phyloP scores from a whole-genome alignment of 768 basidiomycete genomes.

The Suillus occidentalis region DNA sequence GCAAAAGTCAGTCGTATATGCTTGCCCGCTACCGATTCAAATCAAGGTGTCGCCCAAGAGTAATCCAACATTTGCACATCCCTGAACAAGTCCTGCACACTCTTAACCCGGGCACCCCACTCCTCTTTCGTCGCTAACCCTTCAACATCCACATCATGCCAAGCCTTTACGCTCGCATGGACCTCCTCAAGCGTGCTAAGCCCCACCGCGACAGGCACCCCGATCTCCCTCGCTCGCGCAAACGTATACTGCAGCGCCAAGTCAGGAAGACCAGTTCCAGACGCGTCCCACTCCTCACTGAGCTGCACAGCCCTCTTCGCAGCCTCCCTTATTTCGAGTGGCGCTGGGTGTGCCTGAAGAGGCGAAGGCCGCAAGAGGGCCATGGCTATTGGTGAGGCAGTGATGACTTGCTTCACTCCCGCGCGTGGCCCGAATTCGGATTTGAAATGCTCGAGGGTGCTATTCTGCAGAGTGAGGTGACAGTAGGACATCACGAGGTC shows the following conservation, averaged over 20 bases:
- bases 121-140: constrained; percentile 34
- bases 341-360: constrained; percentile 80
- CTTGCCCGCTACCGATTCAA: background rate
- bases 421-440: constrained; percentile 61
- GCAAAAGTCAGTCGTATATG: background rate
- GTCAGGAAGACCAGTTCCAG: constrained; percentile 43
- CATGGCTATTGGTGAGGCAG: constrained; percentile 87
- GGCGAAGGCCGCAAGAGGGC: constrained; percentile 61
- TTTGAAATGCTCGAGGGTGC: constrained; percentile 55
- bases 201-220: constrained; percentile 69
- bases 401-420: constrained; percentile 62
- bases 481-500: constrained; percentile 82
- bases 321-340: constrained; percentile 45
- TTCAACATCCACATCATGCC: constrained; percentile 56
- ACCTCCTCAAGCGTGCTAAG: constrained; percentile 72
- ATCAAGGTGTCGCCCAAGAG: constrained; percentile 62
- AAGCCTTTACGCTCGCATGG: constrained; percentile 67
- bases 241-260: constrained; percentile 77
- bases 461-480: constrained; percentile 76
- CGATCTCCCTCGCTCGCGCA: constrained; percentile 40
- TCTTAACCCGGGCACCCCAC: constrained; percentile 41
- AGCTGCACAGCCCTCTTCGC: constrained; percentile 36
- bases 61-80: constrained; percentile 51
- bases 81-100: constrained; percentile 46
- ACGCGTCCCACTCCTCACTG: constrained; percentile 40